phyloP scores from a whole-genome alignment of 805 yeast genomes.

The Metschnikowia santaceciliae region DNA sequence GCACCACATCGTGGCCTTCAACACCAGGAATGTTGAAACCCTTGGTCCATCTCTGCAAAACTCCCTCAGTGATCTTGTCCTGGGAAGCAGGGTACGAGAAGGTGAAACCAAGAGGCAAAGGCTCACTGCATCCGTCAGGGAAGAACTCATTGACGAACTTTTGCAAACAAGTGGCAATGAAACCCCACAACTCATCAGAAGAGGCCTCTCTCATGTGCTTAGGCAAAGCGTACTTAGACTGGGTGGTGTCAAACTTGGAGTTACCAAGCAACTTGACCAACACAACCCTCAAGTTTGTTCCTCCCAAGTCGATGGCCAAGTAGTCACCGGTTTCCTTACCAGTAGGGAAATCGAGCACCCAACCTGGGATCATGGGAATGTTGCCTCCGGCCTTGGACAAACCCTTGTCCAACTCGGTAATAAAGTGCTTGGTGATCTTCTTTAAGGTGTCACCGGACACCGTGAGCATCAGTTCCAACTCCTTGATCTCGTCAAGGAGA shows the following conservation, averaged over 20 bases:
- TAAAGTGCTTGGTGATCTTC: constrained; percentile 70
- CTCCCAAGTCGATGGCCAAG: constrained; percentile 94
- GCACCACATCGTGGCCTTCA: constrained; percentile 92
- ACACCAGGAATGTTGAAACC: constrained; percentile 93
- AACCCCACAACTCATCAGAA: constrained; percentile 74
- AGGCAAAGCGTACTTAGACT: constrained; percentile 83
- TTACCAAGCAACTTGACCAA: constrained; percentile 80
- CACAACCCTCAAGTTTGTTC: constrained; percentile 93
- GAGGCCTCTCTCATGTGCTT: constrained; percentile 71
- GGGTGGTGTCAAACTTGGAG: constrained; percentile 78
- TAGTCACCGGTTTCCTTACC: constrained; percentile 88
- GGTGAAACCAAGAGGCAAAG: constrained; percentile 85
- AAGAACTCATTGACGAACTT: constrained; percentile 62
- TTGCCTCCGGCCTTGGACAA: constrained; percentile 71
- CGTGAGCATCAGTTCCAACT: constrained; percentile 58
- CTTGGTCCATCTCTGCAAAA: constrained; percentile 94
- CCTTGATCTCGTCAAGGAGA: constrained; percentile 53
- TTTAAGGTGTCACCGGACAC: constrained; percentile 58
- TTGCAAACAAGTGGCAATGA: constrained; percentile 78
- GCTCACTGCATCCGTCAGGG: constrained; percentile 60
- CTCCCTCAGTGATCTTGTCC: constrained; percentile 75
- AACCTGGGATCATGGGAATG: constrained; percentile 95
- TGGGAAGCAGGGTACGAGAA: constrained; percentile 91
- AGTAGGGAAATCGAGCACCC: constrained; percentile 93
- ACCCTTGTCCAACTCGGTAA: constrained; percentile 77